A percentile compares a stretch with the other conserved stretches of the same genome.
Evolutionary conservation across 306 rosid genomes (phyloP).

Genomic region (Cucurbita moschata): DNA sequence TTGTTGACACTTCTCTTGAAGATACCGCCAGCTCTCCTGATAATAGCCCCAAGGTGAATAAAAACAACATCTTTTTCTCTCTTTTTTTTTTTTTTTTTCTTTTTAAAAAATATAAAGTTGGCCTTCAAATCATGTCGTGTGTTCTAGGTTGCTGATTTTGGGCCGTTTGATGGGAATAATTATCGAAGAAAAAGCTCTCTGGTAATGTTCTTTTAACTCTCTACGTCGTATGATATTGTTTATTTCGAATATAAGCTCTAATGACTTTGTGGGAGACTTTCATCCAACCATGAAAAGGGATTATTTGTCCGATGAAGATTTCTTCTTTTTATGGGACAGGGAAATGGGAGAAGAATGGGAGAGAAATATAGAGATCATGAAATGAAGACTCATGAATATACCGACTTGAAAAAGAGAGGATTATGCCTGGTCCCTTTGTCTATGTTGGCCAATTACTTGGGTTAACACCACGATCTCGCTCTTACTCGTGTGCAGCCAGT

Average conservation of each 20-base stretch:
- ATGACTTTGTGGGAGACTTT: not conserved
- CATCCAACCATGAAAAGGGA: not conserved
- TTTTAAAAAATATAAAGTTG: not conserved
- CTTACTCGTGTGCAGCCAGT: too few relatives aligned
- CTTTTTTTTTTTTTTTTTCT: not conserved
- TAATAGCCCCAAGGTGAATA: slow-evolving; percentile 75
- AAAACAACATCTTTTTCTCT: not conserved
- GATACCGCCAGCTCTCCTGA: slow-evolving; percentile 93
- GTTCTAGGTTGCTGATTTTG: slow-evolving; percentile 40
- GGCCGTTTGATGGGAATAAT: slow-evolving; percentile 21
- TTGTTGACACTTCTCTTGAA: slow-evolving; percentile 55
- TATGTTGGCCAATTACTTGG: slow-evolving; percentile 48
- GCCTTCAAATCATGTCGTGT: not conserved
- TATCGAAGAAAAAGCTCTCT: slow-evolving; percentile 31
- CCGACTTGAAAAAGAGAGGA: slow-evolving; percentile 51
- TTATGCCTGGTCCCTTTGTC: slow-evolving; percentile 74
- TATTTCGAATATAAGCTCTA: too few relatives aligned
- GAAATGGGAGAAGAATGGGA: slow-evolving; percentile 16
- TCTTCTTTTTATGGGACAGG: slow-evolving; percentile 24
- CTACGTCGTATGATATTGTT: too few relatives aligned
- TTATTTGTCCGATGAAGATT: not conserved
- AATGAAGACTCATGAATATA: slow-evolving; percentile 22
- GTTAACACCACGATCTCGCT: slow-evolving; percentile 14
- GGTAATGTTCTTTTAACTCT: slow-evolving; percentile 20
- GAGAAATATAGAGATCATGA: not conserved